Percentiles rank a stretch among this genome's conserved stretches.
These are phyloP conservation scores for Populus simonii DNA, from an alignment of 345 rosid genomes.

Conservation along the genomic window DNA sequence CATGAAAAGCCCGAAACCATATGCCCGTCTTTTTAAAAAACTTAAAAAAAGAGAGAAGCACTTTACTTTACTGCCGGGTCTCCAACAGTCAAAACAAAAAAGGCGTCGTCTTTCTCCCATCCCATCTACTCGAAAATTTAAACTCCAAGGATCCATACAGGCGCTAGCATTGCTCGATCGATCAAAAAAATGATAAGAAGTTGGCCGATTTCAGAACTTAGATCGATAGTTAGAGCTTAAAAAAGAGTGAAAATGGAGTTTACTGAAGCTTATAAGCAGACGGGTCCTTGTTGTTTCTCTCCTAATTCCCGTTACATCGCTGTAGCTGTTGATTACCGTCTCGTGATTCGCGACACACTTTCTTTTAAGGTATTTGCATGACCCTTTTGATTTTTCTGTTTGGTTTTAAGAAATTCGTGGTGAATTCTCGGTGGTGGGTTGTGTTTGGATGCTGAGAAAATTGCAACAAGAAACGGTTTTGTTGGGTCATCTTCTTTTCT, in stretches of 20 bases:
- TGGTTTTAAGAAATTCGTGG: not conserved
- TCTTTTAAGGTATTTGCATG: slow-evolving; percentile 61
- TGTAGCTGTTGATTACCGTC: slow-evolving; percentile 79
- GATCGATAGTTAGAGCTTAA: not conserved
- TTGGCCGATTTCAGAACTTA: not conserved
- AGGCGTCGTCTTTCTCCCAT: too few species aligned
- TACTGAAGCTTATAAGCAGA: slow-evolving; percentile 80
- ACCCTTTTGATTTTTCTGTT: not conserved
- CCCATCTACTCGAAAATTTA: not conserved
- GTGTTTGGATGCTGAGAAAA: not conserved
- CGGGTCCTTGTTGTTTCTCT: slow-evolving; percentile 89
- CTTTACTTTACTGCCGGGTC: not conserved
- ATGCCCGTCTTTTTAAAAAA: too few species aligned
- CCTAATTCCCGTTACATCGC: slow-evolving; percentile 88
- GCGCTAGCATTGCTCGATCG: not conserved
- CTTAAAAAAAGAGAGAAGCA: not conserved
- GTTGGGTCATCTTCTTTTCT: not conserved
- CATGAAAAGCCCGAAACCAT: not conserved
- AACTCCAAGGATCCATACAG: not conserved
- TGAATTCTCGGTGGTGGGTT: not conserved
- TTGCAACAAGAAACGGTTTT: not conserved
- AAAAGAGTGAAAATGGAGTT: slow-evolving; percentile 57
- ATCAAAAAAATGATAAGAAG: not conserved
- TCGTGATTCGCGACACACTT: slow-evolving; percentile 80
- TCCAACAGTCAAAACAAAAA: not conserved